Base-by-base conservation (phyloP, 2,329 filamentous ascomycete genomes). In the Capronia americana region DNA sequence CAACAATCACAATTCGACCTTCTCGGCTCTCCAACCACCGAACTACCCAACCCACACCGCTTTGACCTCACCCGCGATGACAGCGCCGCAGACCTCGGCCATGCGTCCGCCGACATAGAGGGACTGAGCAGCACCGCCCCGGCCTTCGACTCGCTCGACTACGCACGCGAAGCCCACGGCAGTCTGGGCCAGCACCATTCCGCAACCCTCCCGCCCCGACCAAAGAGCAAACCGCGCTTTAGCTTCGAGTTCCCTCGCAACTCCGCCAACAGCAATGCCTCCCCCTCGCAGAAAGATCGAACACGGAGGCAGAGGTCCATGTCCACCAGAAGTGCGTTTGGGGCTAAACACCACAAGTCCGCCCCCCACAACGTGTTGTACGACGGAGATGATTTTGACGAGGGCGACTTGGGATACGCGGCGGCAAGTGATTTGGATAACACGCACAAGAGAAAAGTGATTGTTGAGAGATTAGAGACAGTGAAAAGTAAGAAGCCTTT, bases 401-500 rank as follows among this genome's bases (percentile, higher is more conserved):
- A 97, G 74, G 95, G 95, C 0, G 95, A 99, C 78, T 81, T 99
- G 30, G 95, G 95, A 10, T 99, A 96, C 79, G 92, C 93, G 11
- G 94, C 93, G 0, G 95, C 95, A 0, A 92, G 94, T 77, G 95
- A 92, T 28, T 92, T 96, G 87, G 95, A 98, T 79, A 53, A 34
- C 17, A 92, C 92, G 12, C 92, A 93, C 74, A 89, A 91, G 77
- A 87, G 93, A 73, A 96, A 95, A 79, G 95, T 99, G 56, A 98
- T 99, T 82, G 93, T 99, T 56, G 95, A 99, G 83, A 85, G 95
- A 69, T 81, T 99, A 65, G 95, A 99, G 83, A 91, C 94, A 67
- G 95, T 99, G 69, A 98, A 98, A 84, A 92, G 89, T 76, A 91
- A 90, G 77, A 96, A 96, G 76, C 95, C 95, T 1, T 93, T 99